These are phyloP conservation scores for Aristolochia californica DNA, from an alignment of 164 flowering plant species.

Conservation along the genomic window DNA sequence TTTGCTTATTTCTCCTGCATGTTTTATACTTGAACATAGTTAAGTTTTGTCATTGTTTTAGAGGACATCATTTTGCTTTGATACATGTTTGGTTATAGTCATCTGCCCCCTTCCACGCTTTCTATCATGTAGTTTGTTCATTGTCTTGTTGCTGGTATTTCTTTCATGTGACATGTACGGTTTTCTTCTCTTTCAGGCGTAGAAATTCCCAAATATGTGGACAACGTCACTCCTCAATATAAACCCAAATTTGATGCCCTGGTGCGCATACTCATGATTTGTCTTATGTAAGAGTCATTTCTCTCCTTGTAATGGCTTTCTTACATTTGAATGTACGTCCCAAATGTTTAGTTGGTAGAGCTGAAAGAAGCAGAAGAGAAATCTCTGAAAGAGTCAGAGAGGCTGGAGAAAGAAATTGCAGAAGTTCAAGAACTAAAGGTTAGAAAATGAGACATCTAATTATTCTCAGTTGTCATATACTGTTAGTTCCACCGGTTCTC, in stretches of 20 bases:
- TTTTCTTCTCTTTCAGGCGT: slow-evolving; percentile 34
- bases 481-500: not conserved
- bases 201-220: slow-evolving; percentile 74
- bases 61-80: too few species aligned
- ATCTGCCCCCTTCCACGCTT: too few species aligned
- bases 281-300: too few species aligned
- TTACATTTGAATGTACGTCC: not conserved
- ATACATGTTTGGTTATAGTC: too few species aligned
- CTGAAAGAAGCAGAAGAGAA: slow-evolving; percentile 80
- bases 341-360: slow-evolving; percentile 53
- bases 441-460: not conserved
- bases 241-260: slow-evolving; percentile 77
- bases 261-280: slow-evolving; percentile 32
- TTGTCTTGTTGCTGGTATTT: too few species aligned
- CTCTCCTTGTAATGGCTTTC: not conserved
- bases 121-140: too few species aligned
- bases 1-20: too few species aligned
- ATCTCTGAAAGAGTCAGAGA: slow-evolving; percentile 80
- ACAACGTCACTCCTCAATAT: slow-evolving; percentile 84
- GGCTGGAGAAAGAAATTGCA: slow-evolving; percentile 81
- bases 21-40: too few species aligned
- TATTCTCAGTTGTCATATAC: too few species aligned
- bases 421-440: slow-evolving; percentile 94
- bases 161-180: too few species aligned
- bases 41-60: too few species aligned